Percentiles rank a stretch among this genome's conserved stretches.
Conservation (phyloP, 805 yeast species). For the Teunomyces barrocoloradensis region DNA sequence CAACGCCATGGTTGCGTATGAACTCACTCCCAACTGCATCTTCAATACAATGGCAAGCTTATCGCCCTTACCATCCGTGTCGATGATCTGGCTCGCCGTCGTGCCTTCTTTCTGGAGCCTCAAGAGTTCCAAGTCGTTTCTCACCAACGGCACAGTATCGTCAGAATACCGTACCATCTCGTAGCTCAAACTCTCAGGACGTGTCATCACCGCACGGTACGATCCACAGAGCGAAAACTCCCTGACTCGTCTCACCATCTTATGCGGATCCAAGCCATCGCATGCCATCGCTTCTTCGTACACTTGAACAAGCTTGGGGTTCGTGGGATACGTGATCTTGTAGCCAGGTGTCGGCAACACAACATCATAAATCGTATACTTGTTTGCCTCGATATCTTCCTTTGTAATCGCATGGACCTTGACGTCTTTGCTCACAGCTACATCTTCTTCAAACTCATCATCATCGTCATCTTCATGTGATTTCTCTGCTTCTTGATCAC, state of each 20-base stretch:
- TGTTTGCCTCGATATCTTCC: conserved; percentile 61
- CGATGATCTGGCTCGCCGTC: conserved; percentile 21
- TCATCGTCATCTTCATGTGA: conserved; percentile 28
- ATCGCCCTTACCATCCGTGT: conserved; percentile 23
- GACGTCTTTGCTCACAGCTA: conserved; percentile 51
- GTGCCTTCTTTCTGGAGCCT: conserved; percentile 21
- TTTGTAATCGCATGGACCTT: conserved; percentile 75
- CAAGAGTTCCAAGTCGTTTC: conserved; percentile 66
- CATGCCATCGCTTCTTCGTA: conserved; percentile 72
- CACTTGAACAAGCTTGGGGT: conserved; percentile 53
- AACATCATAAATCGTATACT: conserved; percentile 71
- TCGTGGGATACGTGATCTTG: conserved; percentile 82
- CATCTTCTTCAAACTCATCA: conserved; percentile 69
- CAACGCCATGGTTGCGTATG: conserved; percentile 97
- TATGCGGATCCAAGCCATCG: conserved; percentile 80
- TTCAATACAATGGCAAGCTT: conserved; percentile 71
- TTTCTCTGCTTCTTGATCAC: conserved; percentile 6
- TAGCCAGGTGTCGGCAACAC: conserved; percentile 97
- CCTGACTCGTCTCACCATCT: conserved; percentile 79
- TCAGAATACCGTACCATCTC: conserved; percentile 58
- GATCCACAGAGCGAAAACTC: conserved; percentile 93
- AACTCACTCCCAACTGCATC: conserved; percentile 77
- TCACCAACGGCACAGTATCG: conserved; percentile 67
- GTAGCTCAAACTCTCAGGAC: conserved; percentile 64
- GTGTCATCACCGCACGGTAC: conserved; percentile 70